A percentile compares a stretch with the other conserved stretches of the same genome.
Evolutionary conservation across 1,139 yeast species (phyloP).

Genomic region (Meyerozyma athensensis): DNA sequence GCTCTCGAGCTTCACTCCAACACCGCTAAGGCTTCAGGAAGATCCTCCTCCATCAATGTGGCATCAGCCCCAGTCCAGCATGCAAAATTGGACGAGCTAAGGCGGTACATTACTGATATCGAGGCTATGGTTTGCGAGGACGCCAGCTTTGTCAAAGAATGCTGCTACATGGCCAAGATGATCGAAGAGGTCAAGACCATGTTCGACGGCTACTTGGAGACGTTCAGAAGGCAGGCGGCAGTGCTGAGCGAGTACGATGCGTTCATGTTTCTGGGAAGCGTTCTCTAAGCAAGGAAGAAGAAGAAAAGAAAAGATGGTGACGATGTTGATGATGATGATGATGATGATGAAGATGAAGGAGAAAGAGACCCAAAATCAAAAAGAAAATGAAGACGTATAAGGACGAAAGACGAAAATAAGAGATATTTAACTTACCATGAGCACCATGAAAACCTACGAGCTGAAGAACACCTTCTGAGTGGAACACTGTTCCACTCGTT

Average conservation of each 20-base stretch:
- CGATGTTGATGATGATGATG: background rate
- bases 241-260: background rate
- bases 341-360: background rate
- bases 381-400: background rate
- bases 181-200: background rate
- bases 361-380: background rate
- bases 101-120: background rate
- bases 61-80: background rate
- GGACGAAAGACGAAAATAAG: background rate
- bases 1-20: slow-evolving; percentile 8
- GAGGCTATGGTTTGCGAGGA: background rate
- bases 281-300: background rate
- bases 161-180: background rate
- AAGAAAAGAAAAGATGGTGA: background rate
- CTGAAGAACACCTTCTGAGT: no score
- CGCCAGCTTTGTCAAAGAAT: background rate
- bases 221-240: background rate
- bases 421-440: no score
- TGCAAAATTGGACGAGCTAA: background rate
- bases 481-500: no score
- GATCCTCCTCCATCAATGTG: background rate
- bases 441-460: no score
- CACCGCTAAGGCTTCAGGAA: background rate
- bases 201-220: background rate
- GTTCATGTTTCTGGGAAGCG: background rate